Evolutionary conservation across 805 yeast species (phyloP), one percentile per base, ranked within the genome.

Genomic region (Saturnispora gosingensis): DNA sequence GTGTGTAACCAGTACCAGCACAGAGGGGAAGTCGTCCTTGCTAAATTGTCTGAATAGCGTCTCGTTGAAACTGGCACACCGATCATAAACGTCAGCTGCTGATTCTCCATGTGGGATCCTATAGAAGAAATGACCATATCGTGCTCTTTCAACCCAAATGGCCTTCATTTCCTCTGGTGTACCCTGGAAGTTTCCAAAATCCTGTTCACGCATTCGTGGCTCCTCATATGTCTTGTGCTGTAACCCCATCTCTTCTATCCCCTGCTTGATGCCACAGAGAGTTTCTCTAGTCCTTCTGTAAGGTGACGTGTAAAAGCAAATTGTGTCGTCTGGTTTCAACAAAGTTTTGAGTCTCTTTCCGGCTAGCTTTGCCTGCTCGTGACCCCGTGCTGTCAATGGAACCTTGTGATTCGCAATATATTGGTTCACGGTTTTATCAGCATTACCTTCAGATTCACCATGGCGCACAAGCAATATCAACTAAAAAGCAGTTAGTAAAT

Each of bases 1-100:
- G 65, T 90, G 97, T 4, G 96, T 85, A 40, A 90, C 96, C 42
- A 90, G 69, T 2, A 90, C 88, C 39, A 88, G 74, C 18, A 89
- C 84, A 53, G 80, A 78, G n/a, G 97, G 89, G 62, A 87, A 86
- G 58, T 78, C 74, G 16, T 77, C 82, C 45, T 72, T 65, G 54
- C 78, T 78, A 61, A 90, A 89, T 64, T 86, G 93, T 46, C 97
- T 73, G 63, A 83, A 88, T 39, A 90, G 67, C 0, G 95, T 81
- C 66, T 88, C 96, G 64, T 88, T 88, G 66, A 90, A 90, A 15
- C 93, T 85, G 2, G 96, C 86, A 55, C 90, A 84, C 46, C 97
- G 73, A 67, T 90, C 97, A 67, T 81, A 90, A 9, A 90, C 97
- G 66, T 90, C 97, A 0, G 97, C 97, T 0, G 97, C 97, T 60